Evolutionary conservation across 2,329 filamentous ascomycete genomes (phyloP), one percentile per base, ranked within the genome.

Genomic region (Malbranchea zuffiana): DNA sequence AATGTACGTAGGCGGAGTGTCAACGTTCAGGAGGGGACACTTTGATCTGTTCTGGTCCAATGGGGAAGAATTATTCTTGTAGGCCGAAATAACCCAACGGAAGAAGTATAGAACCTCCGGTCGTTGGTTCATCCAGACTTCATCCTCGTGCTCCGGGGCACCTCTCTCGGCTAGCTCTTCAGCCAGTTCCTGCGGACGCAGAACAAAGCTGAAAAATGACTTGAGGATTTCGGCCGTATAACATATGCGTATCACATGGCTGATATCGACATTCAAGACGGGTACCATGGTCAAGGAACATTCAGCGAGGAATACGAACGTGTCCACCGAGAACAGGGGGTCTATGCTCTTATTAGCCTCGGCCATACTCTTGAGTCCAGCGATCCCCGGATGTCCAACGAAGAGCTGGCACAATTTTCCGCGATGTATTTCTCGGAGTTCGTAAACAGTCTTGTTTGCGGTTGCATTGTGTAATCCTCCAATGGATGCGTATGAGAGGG

Each of bases 201-300:
- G 47, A 24, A 63, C 59, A 51, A 73, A 74, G 5, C 71, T 67
- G 10, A 76, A 54, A 11, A 85, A 71, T 4, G 86, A 78, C 61
- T 93, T 92, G 42, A 92, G 76, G 40, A 98, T 76, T 60, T 98
- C 90, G 2, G 84, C 84, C 38, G 93, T 70, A 54, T 93, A 95
- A 61, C 86, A 95, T 30, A 96, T 66, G 24, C 81, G 78, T 33
- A 96, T 61, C 35, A 96, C 59, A 56, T 94, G 82, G 26, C 79
- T 73, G 27, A 92, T 75, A 38, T 92, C 82, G 25, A 83, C 70
- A 26, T 73, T 67, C 18, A 85, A 72, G 2, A 78, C 71, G 6
- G 80, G 71, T 5, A 74, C 70, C 12, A 92, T 57, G 37, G 77
- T 80, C 35, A 86, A 73, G 1, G 82, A 76, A 49, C 75, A 79